phyloP scores from a whole-genome alignment of 2,329 filamentous ascomycete genomes.

The Neofusicoccum sp. region DNA sequence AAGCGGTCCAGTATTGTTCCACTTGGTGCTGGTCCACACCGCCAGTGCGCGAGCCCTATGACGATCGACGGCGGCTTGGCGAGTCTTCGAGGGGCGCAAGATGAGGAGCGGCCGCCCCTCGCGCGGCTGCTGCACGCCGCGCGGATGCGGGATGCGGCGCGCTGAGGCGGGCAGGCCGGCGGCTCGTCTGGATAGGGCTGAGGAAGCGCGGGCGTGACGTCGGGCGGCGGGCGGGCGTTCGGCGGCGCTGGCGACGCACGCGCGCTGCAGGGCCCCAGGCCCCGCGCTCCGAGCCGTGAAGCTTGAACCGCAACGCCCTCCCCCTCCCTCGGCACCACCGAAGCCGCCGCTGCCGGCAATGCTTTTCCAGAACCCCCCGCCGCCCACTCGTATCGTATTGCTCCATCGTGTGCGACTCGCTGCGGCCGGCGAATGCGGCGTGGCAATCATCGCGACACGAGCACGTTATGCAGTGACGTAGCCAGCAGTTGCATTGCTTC shows the following conservation, averaged over 20 bases:
- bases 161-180: not conserved
- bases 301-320: not conserved
- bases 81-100: not conserved
- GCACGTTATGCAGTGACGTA: slow-evolving; percentile 2
- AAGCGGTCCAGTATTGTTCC: slow-evolving; percentile 23
- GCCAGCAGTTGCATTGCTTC: not conserved
- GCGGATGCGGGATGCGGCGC: slow-evolving; percentile 1
- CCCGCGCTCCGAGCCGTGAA: not conserved
- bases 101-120: slow-evolving; percentile 1
- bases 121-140: not conserved
- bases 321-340: not conserved
- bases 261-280: no score
- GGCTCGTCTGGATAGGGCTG: slow-evolving; percentile 5
- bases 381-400: not conserved
- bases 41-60: slow-evolving; percentile 8
- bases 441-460: not conserved
- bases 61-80: slow-evolving; percentile 8
- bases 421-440: not conserved
- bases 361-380: slow-evolving; percentile 3
- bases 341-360: not conserved
- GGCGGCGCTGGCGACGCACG: no score
- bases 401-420: not conserved
- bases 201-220: not conserved
- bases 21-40: slow-evolving; percentile 8
- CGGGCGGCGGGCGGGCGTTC: not conserved